A percentile compares a stretch with the other conserved stretches of the same genome.
Evolutionary conservation across 495 filamentous ascomycete species (phyloP).

Genomic region (Tuber aestivum): DNA sequence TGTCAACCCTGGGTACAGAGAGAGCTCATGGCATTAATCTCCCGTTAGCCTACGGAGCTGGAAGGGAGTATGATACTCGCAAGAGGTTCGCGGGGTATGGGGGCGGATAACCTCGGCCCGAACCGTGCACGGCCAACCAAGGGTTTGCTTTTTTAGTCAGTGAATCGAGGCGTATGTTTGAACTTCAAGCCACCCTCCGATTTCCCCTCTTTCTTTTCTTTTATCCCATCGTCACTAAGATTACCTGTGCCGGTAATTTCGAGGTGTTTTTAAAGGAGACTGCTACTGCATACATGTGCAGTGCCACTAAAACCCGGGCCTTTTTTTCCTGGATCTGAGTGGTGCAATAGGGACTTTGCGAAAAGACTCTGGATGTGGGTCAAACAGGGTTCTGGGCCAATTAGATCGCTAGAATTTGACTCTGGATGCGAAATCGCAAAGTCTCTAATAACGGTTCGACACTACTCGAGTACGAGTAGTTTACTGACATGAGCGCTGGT

Average conservation of each 20-base stretch:
- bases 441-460: too few species aligned
- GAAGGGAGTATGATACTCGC: not conserved
- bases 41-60: not conserved
- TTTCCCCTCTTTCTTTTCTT: not conserved
- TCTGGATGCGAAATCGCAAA: too few species aligned
- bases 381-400: too few species aligned
- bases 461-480: too few species aligned
- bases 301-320: too few species aligned
- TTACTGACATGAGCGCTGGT: too few species aligned
- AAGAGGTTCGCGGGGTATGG: not conserved
- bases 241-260: not conserved
- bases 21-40: not conserved
- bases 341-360: too few species aligned
- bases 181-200: not conserved
- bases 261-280: too few species aligned
- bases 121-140: not conserved
- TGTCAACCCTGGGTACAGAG: not conserved
- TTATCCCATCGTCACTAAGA: not conserved
- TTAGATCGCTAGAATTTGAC: too few species aligned
- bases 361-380: too few species aligned
- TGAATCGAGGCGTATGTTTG: not conserved
- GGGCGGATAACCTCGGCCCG: not conserved
- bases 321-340: too few species aligned
- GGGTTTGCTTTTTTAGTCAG: not conserved
- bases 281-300: too few species aligned